Evolutionary conservation across 2,329 filamentous ascomycete genomes (phyloP).

Genomic region (Penicillium occitanis): DNA sequence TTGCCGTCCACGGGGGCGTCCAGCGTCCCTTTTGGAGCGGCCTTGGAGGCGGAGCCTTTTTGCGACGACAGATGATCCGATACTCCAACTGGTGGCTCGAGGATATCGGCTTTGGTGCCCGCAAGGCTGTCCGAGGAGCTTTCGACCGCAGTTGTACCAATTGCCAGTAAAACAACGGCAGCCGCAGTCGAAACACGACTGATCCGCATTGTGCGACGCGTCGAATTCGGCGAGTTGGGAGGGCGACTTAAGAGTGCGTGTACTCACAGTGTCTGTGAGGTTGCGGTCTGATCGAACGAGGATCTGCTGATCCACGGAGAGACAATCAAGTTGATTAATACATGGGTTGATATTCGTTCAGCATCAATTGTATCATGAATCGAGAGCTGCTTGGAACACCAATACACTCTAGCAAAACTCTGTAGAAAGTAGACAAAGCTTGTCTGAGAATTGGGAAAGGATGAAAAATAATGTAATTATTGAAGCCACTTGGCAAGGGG

Average conservation of each 20-base stretch:
- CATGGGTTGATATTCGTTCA: background rate
- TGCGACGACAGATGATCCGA: conserved; percentile 7
- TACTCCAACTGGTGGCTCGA: conserved; percentile 13
- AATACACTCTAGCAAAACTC: background rate
- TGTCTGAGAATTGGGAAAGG: background rate
- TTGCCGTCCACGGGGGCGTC: conserved; percentile 88
- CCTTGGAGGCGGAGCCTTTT: conserved; percentile 7
- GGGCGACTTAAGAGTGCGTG: background rate
- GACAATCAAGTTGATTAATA: background rate
- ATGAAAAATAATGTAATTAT: background rate
- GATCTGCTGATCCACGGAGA: background rate
- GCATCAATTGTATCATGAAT: background rate
- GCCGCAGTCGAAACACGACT: conserved; percentile 14
- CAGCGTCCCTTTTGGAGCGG: conserved; percentile 58
- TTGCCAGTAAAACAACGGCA: conserved; percentile 14
- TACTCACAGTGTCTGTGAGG: background rate
- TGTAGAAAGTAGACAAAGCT: background rate
- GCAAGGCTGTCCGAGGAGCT: conserved; percentile 13
- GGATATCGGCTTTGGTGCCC: conserved; percentile 5
- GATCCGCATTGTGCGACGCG: conserved; percentile 16
- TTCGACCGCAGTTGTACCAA: conserved; percentile 16
- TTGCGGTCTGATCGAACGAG: background rate
- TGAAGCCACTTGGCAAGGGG: conserved; percentile 10
- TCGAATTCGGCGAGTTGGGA: background rate
- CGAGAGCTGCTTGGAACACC: background rate